A percentile compares a stretch with the other conserved stretches of the same genome.
Conservation (phyloP, 768 basidiomycete species). For the Leccinum variicolor region DNA sequence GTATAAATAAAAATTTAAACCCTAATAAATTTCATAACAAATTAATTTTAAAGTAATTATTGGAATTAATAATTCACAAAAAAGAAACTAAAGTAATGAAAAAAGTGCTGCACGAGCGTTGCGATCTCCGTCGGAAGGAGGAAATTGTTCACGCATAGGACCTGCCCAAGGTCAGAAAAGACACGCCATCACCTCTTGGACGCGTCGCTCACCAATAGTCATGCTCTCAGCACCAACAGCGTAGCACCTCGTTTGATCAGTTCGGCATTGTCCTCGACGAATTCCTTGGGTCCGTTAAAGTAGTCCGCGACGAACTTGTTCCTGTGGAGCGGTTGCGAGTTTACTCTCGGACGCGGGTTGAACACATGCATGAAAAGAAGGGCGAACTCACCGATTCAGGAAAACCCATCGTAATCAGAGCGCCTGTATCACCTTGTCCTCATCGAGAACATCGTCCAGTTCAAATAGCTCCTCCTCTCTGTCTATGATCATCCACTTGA, state of each 20-base stretch:
- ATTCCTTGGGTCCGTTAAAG: constrained; percentile 47
- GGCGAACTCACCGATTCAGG: constrained; percentile 47
- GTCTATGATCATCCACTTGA: constrained; percentile 68
- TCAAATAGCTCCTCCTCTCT: constrained; percentile 77
- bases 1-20: no score
- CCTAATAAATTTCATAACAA: no score
- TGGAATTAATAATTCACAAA: no score
- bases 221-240: constrained; percentile 58
- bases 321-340: constrained; percentile 30
- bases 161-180: constrained; percentile 32
- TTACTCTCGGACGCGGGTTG: background rate
- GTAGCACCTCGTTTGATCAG: constrained; percentile 72
- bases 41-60: no score
- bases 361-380: background rate
- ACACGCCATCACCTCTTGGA: background rate
- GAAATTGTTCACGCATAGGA: constrained; percentile 53
- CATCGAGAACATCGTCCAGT: constrained; percentile 64
- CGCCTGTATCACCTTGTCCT: constrained; percentile 77
- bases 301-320: constrained; percentile 55
- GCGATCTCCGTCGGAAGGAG: constrained; percentile 49
- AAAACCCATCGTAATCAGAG: constrained; percentile 77
- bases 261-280: constrained; percentile 59
- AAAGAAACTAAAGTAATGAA: no score
- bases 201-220: constrained; percentile 48
- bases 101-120: constrained; percentile 47